A percentile compares a stretch with the other conserved stretches of the same genome.
phyloP scores from a whole-genome alignment of 2,329 filamentous ascomycete genomes.

The Pezicula carpinea region DNA sequence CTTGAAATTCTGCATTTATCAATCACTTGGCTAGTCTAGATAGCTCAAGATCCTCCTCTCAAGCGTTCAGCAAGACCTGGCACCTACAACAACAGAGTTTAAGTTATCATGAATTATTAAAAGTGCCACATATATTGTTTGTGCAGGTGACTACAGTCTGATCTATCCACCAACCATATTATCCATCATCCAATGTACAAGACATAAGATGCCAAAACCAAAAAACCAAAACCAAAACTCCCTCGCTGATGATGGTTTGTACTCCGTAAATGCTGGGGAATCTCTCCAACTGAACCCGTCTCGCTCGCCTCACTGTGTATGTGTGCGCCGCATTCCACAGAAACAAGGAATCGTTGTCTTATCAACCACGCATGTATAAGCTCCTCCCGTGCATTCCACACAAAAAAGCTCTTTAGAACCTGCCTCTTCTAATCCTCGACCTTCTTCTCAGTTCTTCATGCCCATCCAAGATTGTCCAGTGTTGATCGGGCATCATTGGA shows the following conservation, averaged over 20 bases:
- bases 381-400: constrained; percentile 14
- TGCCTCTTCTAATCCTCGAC: neutral
- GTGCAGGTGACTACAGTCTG: too few species aligned
- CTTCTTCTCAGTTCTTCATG: constrained; percentile 3
- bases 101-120: too few species aligned
- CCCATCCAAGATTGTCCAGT: constrained; percentile 53
- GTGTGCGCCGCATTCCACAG: neutral
- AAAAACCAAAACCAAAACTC: constrained; percentile 15
- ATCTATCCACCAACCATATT: too few species aligned
- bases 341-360: constrained; percentile 16
- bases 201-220: neutral
- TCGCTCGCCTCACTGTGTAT: neutral
- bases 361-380: constrained; percentile 5
- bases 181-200: too few species aligned
- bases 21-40: too few species aligned
- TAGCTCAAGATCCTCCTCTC: too few species aligned
- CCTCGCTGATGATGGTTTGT: constrained; percentile 21
- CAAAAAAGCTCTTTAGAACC: constrained; percentile 5
- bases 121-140: too few species aligned
- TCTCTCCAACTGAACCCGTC: too few species aligned
- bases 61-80: too few species aligned
- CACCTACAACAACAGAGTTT: too few species aligned
- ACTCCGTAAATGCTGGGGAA: neutral
- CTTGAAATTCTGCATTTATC: too few species aligned
- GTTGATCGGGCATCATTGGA: constrained; percentile 48